Conservation (phyloP, 1,284 basidiomycete species). For the Apiotrichum mycotoxinovorans region DNA sequence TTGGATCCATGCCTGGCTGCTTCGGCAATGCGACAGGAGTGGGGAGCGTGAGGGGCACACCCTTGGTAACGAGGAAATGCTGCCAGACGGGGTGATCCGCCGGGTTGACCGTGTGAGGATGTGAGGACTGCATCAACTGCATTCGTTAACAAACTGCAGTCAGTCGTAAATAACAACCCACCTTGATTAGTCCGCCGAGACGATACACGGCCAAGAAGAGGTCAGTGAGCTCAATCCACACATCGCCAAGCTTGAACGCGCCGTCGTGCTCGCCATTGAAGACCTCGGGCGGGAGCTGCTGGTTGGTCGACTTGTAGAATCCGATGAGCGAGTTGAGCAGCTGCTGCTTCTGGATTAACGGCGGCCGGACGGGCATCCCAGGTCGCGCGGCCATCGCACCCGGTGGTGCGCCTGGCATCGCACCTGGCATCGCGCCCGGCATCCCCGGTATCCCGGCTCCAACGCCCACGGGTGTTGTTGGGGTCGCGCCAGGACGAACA, state of each 20-base stretch:
- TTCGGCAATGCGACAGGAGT: constrained; percentile 28
- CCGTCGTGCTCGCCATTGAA: constrained; percentile 41
- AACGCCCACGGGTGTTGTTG: neutral
- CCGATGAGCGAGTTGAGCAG: constrained; percentile 31
- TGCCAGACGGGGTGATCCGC: constrained; percentile 33
- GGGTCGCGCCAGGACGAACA: neutral
- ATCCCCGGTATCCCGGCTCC: neutral
- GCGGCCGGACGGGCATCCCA: constrained; percentile 2
- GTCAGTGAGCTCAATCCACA: constrained; percentile 39
- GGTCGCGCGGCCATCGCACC: neutral
- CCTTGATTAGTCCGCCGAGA: constrained; percentile 28
- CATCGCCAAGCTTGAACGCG: constrained; percentile 32
- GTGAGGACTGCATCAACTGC: constrained; percentile 13
- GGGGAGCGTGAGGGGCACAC: constrained; percentile 34
- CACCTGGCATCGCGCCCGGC: neutral
- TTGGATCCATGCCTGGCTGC: constrained; percentile 20
- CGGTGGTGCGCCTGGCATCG: neutral
- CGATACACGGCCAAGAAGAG: constrained; percentile 38
- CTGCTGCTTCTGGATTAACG: constrained; percentile 22
- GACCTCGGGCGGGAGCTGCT: constrained; percentile 31
- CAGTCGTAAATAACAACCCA: neutral
- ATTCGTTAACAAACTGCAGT: neutral
- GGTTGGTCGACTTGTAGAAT: constrained; percentile 27
- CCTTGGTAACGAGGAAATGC: constrained; percentile 20
- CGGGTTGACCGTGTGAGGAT: constrained; percentile 11